Conservation (phyloP, 495 filamentous ascomycete species). For the Aspergillus taichungensis region DNA sequence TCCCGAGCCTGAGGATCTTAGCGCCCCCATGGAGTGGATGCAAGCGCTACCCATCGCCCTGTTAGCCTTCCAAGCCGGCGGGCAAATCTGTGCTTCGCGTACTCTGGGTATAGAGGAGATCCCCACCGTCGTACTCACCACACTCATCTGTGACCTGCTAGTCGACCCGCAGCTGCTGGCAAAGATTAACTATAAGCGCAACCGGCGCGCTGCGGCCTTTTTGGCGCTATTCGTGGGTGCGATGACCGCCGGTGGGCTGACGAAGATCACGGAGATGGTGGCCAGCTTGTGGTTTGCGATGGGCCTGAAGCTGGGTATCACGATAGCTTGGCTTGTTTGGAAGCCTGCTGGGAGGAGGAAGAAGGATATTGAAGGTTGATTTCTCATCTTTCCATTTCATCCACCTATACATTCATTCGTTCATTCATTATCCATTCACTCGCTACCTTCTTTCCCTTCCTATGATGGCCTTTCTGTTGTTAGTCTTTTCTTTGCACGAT, state of each 20-base stretch:
- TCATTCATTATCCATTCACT: too few relatives aligned
- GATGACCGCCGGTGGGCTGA: slow-evolving; percentile 30
- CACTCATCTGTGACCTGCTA: slow-evolving; percentile 52
- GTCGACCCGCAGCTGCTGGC: slow-evolving; percentile 23
- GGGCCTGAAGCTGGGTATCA: slow-evolving; percentile 25
- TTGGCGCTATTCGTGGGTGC: slow-evolving; percentile 29
- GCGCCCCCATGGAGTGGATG: slow-evolving; percentile 27
- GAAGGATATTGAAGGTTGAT: slow-evolving; percentile 5
- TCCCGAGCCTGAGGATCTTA: slow-evolving; percentile 25
- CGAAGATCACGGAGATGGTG: slow-evolving; percentile 20
- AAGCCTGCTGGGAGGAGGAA: slow-evolving; percentile 10
- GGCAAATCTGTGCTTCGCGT: slow-evolving; percentile 55
- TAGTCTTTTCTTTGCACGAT: too few relatives aligned
- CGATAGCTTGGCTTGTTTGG: slow-evolving; percentile 26
- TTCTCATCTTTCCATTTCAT: background rate
- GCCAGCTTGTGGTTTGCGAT: slow-evolving; percentile 32
- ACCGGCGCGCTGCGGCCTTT: slow-evolving; percentile 25
- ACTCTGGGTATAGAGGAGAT: slow-evolving; percentile 56
- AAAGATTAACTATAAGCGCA: slow-evolving; percentile 23
- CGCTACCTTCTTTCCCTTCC: too few relatives aligned
- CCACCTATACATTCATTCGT: too few relatives aligned
- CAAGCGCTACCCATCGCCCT: slow-evolving; percentile 43
- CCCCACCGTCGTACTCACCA: slow-evolving; percentile 62
- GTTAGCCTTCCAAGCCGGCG: slow-evolving; percentile 59
- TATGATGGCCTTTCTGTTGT: too few relatives aligned